Base-by-base conservation (phyloP, 192 early-diverging fungal species). In the Funneliformis mosseae region DNA sequence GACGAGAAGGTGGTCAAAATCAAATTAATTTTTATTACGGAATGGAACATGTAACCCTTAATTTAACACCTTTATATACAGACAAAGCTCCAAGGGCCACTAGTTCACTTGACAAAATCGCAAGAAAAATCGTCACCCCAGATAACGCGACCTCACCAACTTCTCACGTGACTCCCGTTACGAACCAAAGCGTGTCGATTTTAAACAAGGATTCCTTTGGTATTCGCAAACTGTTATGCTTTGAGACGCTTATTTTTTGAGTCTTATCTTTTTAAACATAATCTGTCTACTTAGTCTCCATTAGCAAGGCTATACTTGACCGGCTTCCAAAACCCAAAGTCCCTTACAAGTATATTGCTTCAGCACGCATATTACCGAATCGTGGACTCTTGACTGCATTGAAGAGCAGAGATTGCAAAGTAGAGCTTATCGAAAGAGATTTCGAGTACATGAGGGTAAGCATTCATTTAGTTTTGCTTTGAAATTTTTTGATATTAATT, bases 341-440 rank as follows among this genome's bases (percentile, higher is more conserved):
- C 6, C 8, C 27, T 50, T 50, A 71, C 39, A 79, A 68, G 71
- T 79, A 79, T 45, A 79, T 79, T 10, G 39, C 71, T n/a, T 79
- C 78, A 6, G 23, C 66, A 39, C 68, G 78, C 55, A 25, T 79
- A 10, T 79, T 79, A 9, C 64, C 14, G 41, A 79, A 79, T 70
- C 66, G 67, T 70, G 14, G 21, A 10, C 33, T 79, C 5, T 18
- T 79, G 16, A 42, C 68, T 14, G 69, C 78, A 6, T 61, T 79
- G 59, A 68, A 39, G 42, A 59, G 78, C 5, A 28, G 60, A 28
- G 14, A 79, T 42, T 79, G 67, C 39, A 79, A 79, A 10, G 41
- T 79, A 5, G 78, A 79, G 38, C 12, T 79, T 39, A 38, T 79
- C 25, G 78, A 79, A 61, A 27, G 78, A 21, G 78, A 79, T 70